Base-by-base conservation (phyloP, 83 land plant species). In the Larix sibirica region DNA sequence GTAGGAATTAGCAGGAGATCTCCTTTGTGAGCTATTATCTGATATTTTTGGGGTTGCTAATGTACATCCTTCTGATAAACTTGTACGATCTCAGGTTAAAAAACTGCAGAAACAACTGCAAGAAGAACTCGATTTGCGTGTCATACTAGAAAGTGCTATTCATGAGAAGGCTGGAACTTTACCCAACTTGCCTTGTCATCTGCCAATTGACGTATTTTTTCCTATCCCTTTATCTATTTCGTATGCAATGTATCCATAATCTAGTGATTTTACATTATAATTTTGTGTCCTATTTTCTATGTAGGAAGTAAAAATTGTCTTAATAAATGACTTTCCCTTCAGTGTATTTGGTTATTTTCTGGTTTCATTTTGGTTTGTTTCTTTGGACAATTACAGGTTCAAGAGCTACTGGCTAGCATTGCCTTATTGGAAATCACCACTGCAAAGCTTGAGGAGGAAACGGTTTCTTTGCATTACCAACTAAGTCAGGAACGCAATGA, bases 401-500 rank as follows among this genome's bases (percentile, higher is more conserved):
- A 87, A 80, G 90, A 92, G 76, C 90, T 94, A 40, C 36, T 94
- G 82, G 83, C 86, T 10, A 85, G 83, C 61, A 88, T 94, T 71
- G 83, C 90, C 14, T 31, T 79, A 42, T 67, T 94, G 83, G 96
- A 94, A 78, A 86, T 81, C 36, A 83, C 92, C 47, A 88, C 91
- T 79, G 77, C 85, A 62, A 87, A 88, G 62, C 90, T 94, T 18
- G 95, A 94, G 81, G 85, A 93, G 79, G 93, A 94, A 77, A 59
- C 87, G 8, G 81, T 87, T 63, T 64, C 89, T 20, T 85, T 91
- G 80, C 95, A 89, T 69, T 88, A 84, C 69, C 86, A 83, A 62
- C 85, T 94, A 77, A 83, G 88, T 74, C 91, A 92, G 76, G 95
- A 91, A 56, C 92, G 94, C 80, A 92, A 87, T 40, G 96, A 94